Evolutionary conservation across 2,329 filamentous ascomycete genomes (phyloP).

Genomic region (Fusarium sp.): DNA sequence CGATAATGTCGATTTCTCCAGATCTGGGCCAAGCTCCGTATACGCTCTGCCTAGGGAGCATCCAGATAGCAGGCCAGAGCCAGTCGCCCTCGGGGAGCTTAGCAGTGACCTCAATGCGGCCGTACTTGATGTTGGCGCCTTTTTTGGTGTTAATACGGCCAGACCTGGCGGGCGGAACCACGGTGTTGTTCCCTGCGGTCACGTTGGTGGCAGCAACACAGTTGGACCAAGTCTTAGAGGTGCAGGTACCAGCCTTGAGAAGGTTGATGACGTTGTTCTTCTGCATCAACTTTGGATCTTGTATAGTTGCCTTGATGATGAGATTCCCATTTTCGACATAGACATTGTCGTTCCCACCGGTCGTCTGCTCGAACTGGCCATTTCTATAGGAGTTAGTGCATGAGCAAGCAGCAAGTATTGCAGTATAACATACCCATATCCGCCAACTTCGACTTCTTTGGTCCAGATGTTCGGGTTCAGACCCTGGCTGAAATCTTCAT

Average conservation of each 20-base stretch:
- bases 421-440: slow-evolving; percentile 73
- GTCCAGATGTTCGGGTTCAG: slow-evolving; percentile 75
- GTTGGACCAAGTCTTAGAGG: slow-evolving; percentile 65
- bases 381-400: slow-evolving; percentile 64
- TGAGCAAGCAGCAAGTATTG: too few relatives aligned
- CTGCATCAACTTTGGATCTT: slow-evolving; percentile 74
- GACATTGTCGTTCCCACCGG: slow-evolving; percentile 77
- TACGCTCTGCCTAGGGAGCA: slow-evolving; percentile 78
- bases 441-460: slow-evolving; percentile 80
- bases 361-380: slow-evolving; percentile 85
- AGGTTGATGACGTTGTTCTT: slow-evolving; percentile 78
- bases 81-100: slow-evolving; percentile 83
- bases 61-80: slow-evolving; percentile 94
- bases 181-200: slow-evolving; percentile 75
- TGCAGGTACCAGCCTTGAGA: slow-evolving; percentile 74
- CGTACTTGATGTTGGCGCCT: slow-evolving; percentile 80
- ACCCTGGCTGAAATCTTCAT: slow-evolving; percentile 73
- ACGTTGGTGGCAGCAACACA: slow-evolving; percentile 81
- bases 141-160: slow-evolving; percentile 82
- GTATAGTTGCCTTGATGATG: slow-evolving; percentile 81
- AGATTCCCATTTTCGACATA: slow-evolving; percentile 77
- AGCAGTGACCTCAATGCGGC: slow-evolving; percentile 83
- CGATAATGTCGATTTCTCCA: slow-evolving; percentile 86
- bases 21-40: slow-evolving; percentile 85
- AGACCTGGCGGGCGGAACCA: slow-evolving; percentile 82